Percentiles rank a stretch among this genome's conserved stretches.
phyloP scores from a whole-genome alignment of 495 filamentous ascomycete species.

The Daldinia vernicosa region DNA sequence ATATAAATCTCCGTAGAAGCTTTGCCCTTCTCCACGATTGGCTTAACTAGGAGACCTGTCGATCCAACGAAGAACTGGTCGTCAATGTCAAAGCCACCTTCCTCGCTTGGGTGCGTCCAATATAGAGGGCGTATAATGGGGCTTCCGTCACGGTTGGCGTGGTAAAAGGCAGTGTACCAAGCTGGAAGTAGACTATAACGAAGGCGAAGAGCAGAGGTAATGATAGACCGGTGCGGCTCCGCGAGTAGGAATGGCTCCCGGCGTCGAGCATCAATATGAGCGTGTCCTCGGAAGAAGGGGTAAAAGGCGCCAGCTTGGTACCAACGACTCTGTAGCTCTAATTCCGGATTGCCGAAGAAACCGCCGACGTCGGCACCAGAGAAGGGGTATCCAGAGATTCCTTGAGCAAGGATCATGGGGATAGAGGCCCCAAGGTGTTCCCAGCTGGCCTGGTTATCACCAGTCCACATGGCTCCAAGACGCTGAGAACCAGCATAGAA shows the following conservation, averaged over 20 bases:
- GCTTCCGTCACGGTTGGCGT: constrained; percentile 80
- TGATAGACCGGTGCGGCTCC: constrained; percentile 85
- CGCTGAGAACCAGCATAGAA: constrained; percentile 93
- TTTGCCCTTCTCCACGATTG: constrained; percentile 78
- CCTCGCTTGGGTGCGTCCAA: constrained; percentile 88
- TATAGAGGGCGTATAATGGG: constrained; percentile 92
- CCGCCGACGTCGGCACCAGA: constrained; percentile 95
- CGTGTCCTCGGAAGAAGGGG: constrained; percentile 98
- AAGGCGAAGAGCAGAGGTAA: constrained; percentile 84
- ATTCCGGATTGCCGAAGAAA: constrained; percentile 95
- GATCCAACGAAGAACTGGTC: constrained; percentile 91
- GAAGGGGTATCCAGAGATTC: constrained; percentile 93
- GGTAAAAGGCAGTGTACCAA: constrained; percentile 97
- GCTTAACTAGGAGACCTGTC: constrained; percentile 88
- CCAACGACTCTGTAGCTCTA: constrained; percentile 91
- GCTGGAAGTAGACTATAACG: constrained; percentile 89
- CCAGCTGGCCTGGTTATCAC: constrained; percentile 95
- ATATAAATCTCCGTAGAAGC: constrained; percentile 83
- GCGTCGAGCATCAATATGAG: constrained; percentile 93
- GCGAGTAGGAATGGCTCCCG: constrained; percentile 91
- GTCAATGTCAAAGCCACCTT: constrained; percentile 84
- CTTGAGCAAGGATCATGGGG: constrained; percentile 92
- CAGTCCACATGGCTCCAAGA: constrained; percentile 95
- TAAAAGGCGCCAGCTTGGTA: constrained; percentile 98
- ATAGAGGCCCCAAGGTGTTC: constrained; percentile 84